Conservation (phyloP, 345 rosid genomes). For the Physaria fendleri region DNA sequence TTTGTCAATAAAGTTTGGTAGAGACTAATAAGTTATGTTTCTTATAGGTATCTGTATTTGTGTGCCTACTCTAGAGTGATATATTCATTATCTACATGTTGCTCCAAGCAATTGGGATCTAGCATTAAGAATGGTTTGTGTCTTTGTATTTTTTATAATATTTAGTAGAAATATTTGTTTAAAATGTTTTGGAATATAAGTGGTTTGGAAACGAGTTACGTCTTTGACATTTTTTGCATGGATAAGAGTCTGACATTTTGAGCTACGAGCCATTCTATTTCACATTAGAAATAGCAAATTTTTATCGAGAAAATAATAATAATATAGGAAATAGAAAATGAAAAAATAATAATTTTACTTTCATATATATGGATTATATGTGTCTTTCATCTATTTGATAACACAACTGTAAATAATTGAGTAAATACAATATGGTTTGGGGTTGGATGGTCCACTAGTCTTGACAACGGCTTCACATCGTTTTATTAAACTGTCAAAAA, state of each 20-base stretch:
- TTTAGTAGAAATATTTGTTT: background rate
- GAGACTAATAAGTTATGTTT: background rate
- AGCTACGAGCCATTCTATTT: conserved; percentile 18
- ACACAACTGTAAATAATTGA: background rate
- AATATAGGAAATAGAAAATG: background rate
- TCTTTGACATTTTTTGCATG: no score
- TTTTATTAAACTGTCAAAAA: background rate
- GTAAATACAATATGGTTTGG: background rate
- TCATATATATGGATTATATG: background rate
- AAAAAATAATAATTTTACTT: background rate
- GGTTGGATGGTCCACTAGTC: background rate
- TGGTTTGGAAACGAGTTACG: no score
- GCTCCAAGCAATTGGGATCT: conserved; percentile 1
- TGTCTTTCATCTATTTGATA: background rate
- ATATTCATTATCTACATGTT: conserved; percentile 9
- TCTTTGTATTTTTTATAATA: background rate
- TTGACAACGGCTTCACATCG: background rate
- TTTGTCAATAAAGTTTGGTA: conserved; percentile 16
- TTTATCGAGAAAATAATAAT: background rate
- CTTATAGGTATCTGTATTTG: background rate
- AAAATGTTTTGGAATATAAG: conserved; percentile 13
- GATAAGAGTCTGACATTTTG: no score
- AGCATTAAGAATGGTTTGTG: background rate
- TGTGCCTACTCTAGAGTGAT: background rate
- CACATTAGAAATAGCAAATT: background rate